Percentiles rank a stretch among this genome's conserved stretches.
Conservation (phyloP, 305 asterid genomes). For the Rubia tinctorum region DNA sequence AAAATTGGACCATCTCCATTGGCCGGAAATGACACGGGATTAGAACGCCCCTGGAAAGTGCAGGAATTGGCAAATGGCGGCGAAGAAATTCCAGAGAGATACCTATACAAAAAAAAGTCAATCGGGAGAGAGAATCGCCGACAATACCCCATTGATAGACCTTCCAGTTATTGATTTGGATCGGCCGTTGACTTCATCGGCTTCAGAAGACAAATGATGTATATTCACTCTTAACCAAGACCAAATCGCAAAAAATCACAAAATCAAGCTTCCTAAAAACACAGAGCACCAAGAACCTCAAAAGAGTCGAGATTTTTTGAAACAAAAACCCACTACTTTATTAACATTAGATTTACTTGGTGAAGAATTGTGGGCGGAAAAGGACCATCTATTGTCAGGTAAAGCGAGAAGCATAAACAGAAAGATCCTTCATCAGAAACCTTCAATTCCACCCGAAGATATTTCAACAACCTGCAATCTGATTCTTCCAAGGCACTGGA, state of each 20-base stretch:
- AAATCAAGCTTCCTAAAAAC: neutral
- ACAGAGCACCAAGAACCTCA: neutral
- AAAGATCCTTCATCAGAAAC: conserved; percentile 36
- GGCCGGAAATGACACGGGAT: neutral
- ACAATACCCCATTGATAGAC: conserved; percentile 17
- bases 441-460: conserved; percentile 54
- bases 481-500: conserved; percentile 31
- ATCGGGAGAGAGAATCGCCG: neutral
- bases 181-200: conserved; percentile 15
- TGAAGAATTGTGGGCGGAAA: conserved; percentile 53
- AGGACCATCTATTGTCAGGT: conserved; percentile 39
- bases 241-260: conserved; percentile 1
- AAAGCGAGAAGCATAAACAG: conserved; percentile 74
- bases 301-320: conserved; percentile 2
- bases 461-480: conserved; percentile 46
- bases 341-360: conserved; percentile 39
- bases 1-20: neutral
- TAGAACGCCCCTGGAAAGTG: conserved; percentile 1
- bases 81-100: conserved; percentile 21
- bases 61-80: conserved; percentile 15
- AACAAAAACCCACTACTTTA: neutral
- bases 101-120: conserved; percentile 7
- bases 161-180: conserved; percentile 24
- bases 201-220: conserved; percentile 10
- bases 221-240: neutral